Evolutionary conservation across 176 grass and related monocot species (phyloP).

Genomic region (Urochloa ruziziensis): DNA sequence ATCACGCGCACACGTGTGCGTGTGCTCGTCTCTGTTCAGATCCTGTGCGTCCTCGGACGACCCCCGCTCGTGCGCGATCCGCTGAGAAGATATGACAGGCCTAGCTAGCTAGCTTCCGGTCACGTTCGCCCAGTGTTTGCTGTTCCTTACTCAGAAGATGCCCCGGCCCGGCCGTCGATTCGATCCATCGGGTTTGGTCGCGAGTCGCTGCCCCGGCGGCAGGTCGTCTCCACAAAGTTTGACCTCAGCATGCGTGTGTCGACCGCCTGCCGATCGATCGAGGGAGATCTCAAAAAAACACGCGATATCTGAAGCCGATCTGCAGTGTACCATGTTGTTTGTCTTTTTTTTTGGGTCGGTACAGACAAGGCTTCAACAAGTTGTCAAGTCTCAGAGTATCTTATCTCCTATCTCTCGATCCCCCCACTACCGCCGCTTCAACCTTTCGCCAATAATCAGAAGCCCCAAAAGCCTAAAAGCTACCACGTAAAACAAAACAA

Average conservation of each 20-base stretch:
- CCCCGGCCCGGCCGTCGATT: neutral
- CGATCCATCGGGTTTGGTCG: neutral
- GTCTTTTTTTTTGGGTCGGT: neutral
- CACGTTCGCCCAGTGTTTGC: no score
- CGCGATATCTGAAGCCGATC: neutral
- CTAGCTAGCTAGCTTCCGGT: neutral
- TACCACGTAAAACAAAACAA: neutral
- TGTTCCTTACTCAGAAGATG: no score
- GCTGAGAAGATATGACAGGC: neutral
- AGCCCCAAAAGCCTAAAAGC: neutral
- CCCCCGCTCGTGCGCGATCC: neutral
- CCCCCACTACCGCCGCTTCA: neutral
- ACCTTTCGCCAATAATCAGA: neutral
- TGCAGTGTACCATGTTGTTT: neutral
- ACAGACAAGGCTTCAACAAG: neutral
- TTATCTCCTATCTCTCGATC: neutral
- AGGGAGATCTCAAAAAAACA: neutral
- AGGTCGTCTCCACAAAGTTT: slow-evolving; percentile 39
- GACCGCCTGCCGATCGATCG: slow-evolving; percentile 1
- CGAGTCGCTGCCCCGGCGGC: slow-evolving; percentile 11
- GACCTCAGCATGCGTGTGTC: slow-evolving; percentile 39
- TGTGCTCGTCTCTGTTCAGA: neutral
- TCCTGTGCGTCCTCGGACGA: neutral
- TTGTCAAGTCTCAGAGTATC: neutral
- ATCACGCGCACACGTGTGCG: slow-evolving; percentile 1